A percentile compares a stretch with the other conserved stretches of the same genome.
These are phyloP conservation scores for Xerocomus spinulosus DNA, from an alignment of 768 basidiomycete species.

Conservation along the genomic window DNA sequence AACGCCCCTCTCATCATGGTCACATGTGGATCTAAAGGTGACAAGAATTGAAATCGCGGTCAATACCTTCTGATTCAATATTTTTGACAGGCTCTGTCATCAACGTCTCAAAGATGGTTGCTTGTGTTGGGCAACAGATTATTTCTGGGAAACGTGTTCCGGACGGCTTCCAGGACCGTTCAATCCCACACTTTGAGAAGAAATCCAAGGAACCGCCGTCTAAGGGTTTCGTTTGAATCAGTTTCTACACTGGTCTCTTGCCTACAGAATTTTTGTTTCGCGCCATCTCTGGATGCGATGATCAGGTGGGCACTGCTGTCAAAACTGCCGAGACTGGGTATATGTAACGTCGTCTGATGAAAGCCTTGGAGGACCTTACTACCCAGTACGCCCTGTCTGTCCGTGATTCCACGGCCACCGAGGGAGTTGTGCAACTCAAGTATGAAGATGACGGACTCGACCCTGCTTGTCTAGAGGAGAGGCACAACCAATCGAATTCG, in stretches of 20 bases:
- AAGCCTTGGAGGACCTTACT: constrained; percentile 94
- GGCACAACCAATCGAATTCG: constrained; percentile 87
- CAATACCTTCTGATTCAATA: not conserved
- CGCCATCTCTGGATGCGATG: constrained; percentile 97
- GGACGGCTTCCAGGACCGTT: constrained; percentile 98
- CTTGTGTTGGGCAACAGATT: constrained; percentile 99
- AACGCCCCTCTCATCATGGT: constrained; percentile 99
- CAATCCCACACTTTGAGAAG: constrained; percentile 97
- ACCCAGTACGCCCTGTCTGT: constrained; percentile 96
- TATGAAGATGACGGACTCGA: constrained; percentile 98
- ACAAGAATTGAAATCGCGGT: constrained; percentile 9
- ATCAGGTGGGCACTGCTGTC: constrained; percentile 97
- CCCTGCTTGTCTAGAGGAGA: constrained; percentile 96
- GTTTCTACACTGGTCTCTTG: constrained; percentile 87
- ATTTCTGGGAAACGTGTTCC: constrained; percentile 97
- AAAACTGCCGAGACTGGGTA: constrained; percentile 99
- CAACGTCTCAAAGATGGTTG: constrained; percentile 99
- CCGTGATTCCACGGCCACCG: constrained; percentile 87
- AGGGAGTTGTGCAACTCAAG: constrained; percentile 93
- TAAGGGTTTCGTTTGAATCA: constrained; percentile 97
- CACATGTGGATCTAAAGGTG: constrained; percentile 97
- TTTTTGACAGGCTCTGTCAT: constrained; percentile 83
- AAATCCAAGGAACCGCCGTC: constrained; percentile 94
- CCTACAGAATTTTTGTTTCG: constrained; percentile 99
- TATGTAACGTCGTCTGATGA: constrained; percentile 99